Evolutionary conservation across 306 rosid genomes (phyloP), one percentile per base, ranked within the genome.

Genomic region (Prunus salicina): DNA sequence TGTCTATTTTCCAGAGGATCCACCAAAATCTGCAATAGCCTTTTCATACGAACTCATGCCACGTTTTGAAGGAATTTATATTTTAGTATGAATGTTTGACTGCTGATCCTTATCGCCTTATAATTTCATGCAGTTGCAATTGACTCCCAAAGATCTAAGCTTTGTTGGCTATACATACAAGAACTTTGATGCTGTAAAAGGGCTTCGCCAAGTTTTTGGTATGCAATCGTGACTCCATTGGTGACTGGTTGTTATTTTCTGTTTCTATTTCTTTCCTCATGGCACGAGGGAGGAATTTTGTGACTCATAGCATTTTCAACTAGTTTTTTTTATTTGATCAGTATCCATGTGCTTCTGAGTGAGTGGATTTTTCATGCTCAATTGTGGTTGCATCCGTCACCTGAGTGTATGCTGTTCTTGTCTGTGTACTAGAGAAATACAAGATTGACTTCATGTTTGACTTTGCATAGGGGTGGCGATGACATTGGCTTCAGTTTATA

Each of bases 141-240:
- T 91, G 75, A 90, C 97, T 69, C 91, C 98, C 82, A 95, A 95
- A 86, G 98, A 95, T 87, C 87, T 95, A 53, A 95, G 84, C 87
- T 95, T 95, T 73, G 98, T 95, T 71, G 98, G 98, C 25, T 95
- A 95, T 70, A 95, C 98, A 52, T 94, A 91, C 95, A 94, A 94
- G 89, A 94, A 94, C 86, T 91, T 94, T 4, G 98, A 94, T 89
- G 98, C 98, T 45, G 96, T 95, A 66, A 92, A 92, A 83, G 98
- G 91, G 81, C 96, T 90, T 84, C 93, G 88, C 53, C 95, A 82
- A 65, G 86, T 95, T 74, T 75, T 82, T 68, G 95, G 98, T 95
- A 90, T 73, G 88, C 69, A 78, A 66, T 45, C 63, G 43, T 77
- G n/a, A 71, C 72, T 74, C 74, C 43, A 69, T 28, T 76, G 75